Evolutionary conservation across 2,329 filamentous ascomycete genomes (phyloP), one percentile per base, ranked within the genome.

Genomic region (Fusarium annulatum): DNA sequence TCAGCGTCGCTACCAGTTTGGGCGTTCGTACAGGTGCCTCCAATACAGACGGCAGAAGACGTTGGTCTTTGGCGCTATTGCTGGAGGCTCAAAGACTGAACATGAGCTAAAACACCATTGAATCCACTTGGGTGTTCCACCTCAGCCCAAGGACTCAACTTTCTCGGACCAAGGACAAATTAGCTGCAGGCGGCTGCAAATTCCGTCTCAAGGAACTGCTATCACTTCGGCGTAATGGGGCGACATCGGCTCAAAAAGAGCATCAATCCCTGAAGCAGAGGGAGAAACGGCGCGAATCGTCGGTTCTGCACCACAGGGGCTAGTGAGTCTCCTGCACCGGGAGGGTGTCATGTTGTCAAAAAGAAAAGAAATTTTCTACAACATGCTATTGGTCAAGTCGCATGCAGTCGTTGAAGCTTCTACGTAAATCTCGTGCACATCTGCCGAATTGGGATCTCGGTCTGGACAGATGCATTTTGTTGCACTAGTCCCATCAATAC

Each of bases 401-500:
- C 51, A 52, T 46, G 19, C 33, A 23, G 59, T 66, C 43, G 53
- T 62, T 48, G 75, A 64, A 39, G 41, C 51, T 52, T 26, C 46
- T 73, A 62, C 65, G 61, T 58, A 71, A 73, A 71, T 67, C 19
- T 59, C 55, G 49, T 39, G 43, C 16, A 38, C 28, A 64, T 49
- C 60, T 63, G 36, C 72, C 58, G 21, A 60, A 72, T 73, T 64
- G 57, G 64, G 66, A 51, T 64, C 68, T 76, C 73, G 68, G 73
- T 77, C 73, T 75, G 72, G 69, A 64, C 39, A 77, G 62, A 23
- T 69, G 58, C 73, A 76, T 71, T 52, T 72, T 38, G 34, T 53
- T 60, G 36, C 48, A 64, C 67, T 59, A 36, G 26, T 45, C 49
- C 56, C 57, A 30, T 45, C 39, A 18, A 36, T 61, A 61, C 16